Evolutionary conservation across 306 rosid genomes (phyloP).

Genomic region (Psophocarpus tetragonolobus): DNA sequence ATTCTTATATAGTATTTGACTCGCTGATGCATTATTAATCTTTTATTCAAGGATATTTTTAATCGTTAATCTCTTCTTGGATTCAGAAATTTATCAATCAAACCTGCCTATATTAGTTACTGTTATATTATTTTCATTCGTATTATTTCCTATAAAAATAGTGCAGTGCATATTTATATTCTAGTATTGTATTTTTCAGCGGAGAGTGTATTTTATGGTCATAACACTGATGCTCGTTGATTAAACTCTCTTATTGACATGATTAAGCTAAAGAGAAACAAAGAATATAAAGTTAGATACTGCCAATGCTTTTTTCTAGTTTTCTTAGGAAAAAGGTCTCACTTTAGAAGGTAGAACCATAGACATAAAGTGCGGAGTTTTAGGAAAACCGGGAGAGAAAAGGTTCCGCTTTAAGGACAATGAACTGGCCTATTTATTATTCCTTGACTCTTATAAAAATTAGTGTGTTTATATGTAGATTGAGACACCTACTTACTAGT

Average conservation of each 20-base stretch:
- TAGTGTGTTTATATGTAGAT: slow-evolving; percentile 27
- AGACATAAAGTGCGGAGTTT: slow-evolving; percentile 39
- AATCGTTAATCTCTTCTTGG: too few species aligned
- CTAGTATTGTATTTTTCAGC: not conserved
- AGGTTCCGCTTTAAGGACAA: not conserved
- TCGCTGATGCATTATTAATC: not conserved
- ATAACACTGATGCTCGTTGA: not conserved
- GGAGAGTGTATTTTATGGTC: not conserved
- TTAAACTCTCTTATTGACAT: not conserved
- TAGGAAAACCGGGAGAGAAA: slow-evolving; percentile 26
- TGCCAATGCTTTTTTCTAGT: not conserved
- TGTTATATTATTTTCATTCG: not conserved
- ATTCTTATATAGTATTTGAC: not conserved
- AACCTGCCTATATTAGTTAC: not conserved
- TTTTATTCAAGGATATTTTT: too few species aligned
- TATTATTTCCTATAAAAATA: not conserved
- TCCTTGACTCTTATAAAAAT: slow-evolving; percentile 32
- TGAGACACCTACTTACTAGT: slow-evolving; percentile 19
- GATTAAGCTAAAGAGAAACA: not conserved
- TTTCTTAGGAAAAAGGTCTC: slow-evolving; percentile 14
- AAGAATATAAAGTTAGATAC: not conserved
- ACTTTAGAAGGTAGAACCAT: slow-evolving; percentile 41
- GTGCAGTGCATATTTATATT: not conserved
- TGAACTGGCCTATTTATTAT: slow-evolving; percentile 10
- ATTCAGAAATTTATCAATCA: too few species aligned